Percentiles rank a stretch among this genome's conserved stretches.
Evolutionary conservation across 2,329 filamentous ascomycete genomes (phyloP).

Genomic region (Coccinonectria pachysandricola): DNA sequence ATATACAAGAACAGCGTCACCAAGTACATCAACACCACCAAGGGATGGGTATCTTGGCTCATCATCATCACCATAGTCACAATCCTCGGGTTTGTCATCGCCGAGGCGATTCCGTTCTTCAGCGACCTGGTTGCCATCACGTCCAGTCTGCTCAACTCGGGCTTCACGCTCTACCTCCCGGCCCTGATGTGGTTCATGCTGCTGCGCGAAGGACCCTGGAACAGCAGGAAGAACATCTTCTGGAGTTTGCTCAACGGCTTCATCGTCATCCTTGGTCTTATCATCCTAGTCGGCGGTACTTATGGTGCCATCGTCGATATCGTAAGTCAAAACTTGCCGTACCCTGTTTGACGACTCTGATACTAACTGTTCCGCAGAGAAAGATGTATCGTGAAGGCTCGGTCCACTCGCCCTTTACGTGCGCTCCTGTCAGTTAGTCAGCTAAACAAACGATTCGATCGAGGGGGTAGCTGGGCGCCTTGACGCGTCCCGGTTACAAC

Average conservation of each 20-base stretch:
- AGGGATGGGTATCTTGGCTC: conserved; percentile 40
- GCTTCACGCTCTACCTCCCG: conserved; percentile 26
- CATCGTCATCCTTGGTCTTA: conserved; percentile 6
- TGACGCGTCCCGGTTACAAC: no score
- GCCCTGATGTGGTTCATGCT: conserved; percentile 29
- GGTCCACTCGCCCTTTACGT: no score
- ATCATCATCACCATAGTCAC: conserved; percentile 45
- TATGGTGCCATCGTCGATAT: conserved; percentile 7
- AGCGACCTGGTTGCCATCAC: conserved; percentile 48
- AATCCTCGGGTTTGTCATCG: conserved; percentile 31
- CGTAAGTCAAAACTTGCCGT: no score
- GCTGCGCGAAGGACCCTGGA: conserved; percentile 13
- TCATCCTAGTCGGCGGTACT: conserved; percentile 6
- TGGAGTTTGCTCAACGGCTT: conserved; percentile 4
- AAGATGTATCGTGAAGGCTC: no score
- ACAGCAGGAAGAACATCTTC: conserved; percentile 6
- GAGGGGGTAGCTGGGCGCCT: no score
- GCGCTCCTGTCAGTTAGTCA: no score
- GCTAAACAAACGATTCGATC: no score
- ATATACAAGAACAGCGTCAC: conserved; percentile 9
- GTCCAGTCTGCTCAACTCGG: conserved; percentile 35
- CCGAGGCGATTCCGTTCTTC: conserved; percentile 63
- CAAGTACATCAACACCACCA: conserved; percentile 10
- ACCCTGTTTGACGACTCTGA: no score
- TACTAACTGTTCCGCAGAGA: no score